phyloP scores from a whole-genome alignment of 495 filamentous ascomycete genomes.

The Niebla homalea region DNA sequence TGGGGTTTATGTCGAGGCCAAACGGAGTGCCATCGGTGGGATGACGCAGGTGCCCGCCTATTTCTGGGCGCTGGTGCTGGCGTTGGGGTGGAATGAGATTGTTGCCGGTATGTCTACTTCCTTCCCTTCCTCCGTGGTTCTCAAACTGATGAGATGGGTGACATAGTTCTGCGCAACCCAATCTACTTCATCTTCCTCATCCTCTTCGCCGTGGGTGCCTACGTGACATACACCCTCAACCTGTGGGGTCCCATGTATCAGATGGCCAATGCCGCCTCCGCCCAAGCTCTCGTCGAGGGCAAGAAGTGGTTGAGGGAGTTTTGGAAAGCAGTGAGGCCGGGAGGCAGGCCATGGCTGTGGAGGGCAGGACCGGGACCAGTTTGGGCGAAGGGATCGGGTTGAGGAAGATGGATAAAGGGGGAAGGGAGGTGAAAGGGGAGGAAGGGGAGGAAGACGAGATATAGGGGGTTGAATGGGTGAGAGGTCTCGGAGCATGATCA shows the following conservation, averaged over 20 bases:
- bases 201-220: constrained; percentile 57
- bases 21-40: constrained; percentile 88
- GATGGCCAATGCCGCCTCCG: constrained; percentile 78
- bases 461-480: too few species aligned
- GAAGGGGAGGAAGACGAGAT: constrained; percentile 27
- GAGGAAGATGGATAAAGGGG: constrained; percentile 46
- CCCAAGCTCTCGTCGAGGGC: constrained; percentile 76
- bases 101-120: constrained; percentile 56
- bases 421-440: constrained; percentile 39
- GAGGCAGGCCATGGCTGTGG: constrained; percentile 66
- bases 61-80: constrained; percentile 79
- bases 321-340: constrained; percentile 69
- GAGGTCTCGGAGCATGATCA: too few species aligned
- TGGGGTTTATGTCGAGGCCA: constrained; percentile 93
- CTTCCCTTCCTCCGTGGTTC: background rate
- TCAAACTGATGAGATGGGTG: too few species aligned
- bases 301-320: constrained; percentile 83
- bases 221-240: constrained; percentile 84
- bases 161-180: constrained; percentile 79
- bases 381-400: constrained; percentile 14
- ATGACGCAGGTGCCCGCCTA: constrained; percentile 90
- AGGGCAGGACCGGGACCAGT: constrained; percentile 26
- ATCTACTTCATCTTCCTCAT: constrained; percentile 82
- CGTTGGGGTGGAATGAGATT: constrained; percentile 95
- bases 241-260: constrained; percentile 91